Conservation (phyloP, 176 grass and related monocot genomes). For the Eleusine indica region DNA sequence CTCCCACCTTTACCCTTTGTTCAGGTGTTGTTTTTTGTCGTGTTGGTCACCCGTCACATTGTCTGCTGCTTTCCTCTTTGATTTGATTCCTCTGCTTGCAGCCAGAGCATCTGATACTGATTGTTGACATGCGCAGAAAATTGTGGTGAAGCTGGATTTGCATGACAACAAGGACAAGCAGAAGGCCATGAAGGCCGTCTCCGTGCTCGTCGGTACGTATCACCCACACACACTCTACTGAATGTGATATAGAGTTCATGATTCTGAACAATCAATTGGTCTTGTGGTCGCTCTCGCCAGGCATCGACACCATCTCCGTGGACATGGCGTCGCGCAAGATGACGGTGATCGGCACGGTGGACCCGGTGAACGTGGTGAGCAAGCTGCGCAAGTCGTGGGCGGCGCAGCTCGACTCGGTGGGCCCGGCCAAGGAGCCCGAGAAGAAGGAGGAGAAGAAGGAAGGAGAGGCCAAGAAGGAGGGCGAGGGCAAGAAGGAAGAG, state of each 20-base stretch:
- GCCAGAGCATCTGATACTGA: background rate
- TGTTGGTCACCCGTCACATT: background rate
- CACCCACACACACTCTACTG: background rate
- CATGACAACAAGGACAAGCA: conserved; percentile 93
- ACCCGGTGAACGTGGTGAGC: conserved; percentile 69
- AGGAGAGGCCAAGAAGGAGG: background rate
- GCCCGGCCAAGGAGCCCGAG: conserved; percentile 70
- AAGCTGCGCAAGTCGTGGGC: conserved; percentile 82
- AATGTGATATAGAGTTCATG: too few relatives aligned
- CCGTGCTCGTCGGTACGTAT: conserved; percentile 57
- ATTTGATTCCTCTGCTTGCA: background rate
- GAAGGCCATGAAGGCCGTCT: conserved; percentile 88
- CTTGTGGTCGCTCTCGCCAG: conserved; percentile 27
- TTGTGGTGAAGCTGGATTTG: conserved; percentile 75
- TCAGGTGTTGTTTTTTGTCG: background rate
- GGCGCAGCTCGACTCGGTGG: conserved; percentile 59
- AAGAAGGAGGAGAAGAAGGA: conserved; percentile 45
- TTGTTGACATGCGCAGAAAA: conserved; percentile 54
- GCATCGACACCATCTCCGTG: conserved; percentile 68
- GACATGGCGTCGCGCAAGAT: conserved; percentile 81
- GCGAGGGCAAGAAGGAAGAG: conserved; percentile 23
- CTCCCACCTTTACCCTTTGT: background rate
- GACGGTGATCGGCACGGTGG: conserved; percentile 74
- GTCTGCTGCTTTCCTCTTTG: background rate
- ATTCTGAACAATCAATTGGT: background rate